Evolutionary conservation across 1,284 basidiomycete species (phyloP), one percentile per base, ranked within the genome.

Genomic region (Lignosus rhinocerotis): DNA sequence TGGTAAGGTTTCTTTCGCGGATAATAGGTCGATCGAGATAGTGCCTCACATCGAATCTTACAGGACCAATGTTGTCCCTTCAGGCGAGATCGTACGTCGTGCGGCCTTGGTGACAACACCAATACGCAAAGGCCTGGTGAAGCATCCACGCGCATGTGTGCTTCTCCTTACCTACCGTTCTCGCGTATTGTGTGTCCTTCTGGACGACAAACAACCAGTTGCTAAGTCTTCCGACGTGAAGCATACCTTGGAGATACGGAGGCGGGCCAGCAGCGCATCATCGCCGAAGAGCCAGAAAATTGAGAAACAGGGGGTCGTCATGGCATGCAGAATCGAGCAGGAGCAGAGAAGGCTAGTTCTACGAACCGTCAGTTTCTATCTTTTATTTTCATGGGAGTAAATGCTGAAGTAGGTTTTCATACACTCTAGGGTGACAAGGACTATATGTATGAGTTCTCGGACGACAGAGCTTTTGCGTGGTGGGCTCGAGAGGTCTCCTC

Each of bases 91-190:
- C 48, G 33, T 60, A 38, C 53, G 56, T 5, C 30, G 38, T 25
- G 43, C 49, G 31, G 52, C 58, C 31, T 21, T 36, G 1, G 60
- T 55, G 19, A 49, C 17, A 14, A 51, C 60, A 7, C 46, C 46
- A n/a, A 31, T 62, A 14, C 60, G 63, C 30, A 57, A 57, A 30
- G 60, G 63, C 12, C 21, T 60, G 3, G 33, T 59, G 16, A 64
- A 58, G 48, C 58, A 62, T 32, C 49, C 21, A 17, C 58, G 60
- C n/a, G 17, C 48, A 21, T 62, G 63, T 17, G 52, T 53, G 7
- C 56, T 64, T 6, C 39, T 64, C 3, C 43, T 64, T 8, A 64
- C 63, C n/a, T 54, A 55, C 5, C 32, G 21, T 2, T 58, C 60
- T 11, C 58, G 63, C 25, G n/a, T 64, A 6, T 6, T 64, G 19